These are phyloP conservation scores for Penicillium rolfsii DNA, from an alignment of 2,329 filamentous ascomycete species.

Conservation along the genomic window DNA sequence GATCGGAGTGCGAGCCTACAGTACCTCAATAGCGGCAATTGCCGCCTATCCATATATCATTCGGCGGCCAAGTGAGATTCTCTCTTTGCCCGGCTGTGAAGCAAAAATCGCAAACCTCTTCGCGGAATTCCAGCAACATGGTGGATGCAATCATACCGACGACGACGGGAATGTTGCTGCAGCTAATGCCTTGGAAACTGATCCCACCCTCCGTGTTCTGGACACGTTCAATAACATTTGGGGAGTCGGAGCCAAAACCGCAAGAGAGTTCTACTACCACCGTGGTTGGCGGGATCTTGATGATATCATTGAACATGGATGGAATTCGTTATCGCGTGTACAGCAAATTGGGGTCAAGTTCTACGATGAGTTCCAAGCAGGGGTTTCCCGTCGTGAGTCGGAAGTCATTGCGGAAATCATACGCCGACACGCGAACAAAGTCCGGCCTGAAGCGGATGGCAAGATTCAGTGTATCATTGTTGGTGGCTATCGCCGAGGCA, in stretches of 20 bases:
- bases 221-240: constrained; percentile 80
- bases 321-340: constrained; percentile 72
- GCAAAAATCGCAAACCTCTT: constrained; percentile 77
- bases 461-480: constrained; percentile 68
- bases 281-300: constrained; percentile 81
- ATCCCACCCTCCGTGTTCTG: constrained; percentile 67
- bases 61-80: constrained; percentile 48
- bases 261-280: constrained; percentile 76
- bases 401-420: constrained; percentile 68
- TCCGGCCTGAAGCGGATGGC: constrained; percentile 54
- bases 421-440: constrained; percentile 65
- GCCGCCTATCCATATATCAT: constrained; percentile 74
- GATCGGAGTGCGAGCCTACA: constrained; percentile 83
- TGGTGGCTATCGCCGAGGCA: constrained; percentile 81
- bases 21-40: constrained; percentile 79
- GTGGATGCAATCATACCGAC: constrained; percentile 31
- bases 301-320: constrained; percentile 82
- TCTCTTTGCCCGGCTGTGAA: constrained; percentile 75
- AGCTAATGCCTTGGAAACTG: constrained; percentile 64
- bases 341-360: constrained; percentile 95
- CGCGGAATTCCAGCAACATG: constrained; percentile 67
- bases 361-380: constrained; percentile 78
- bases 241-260: constrained; percentile 85
- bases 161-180: constrained; percentile 63
- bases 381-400: constrained; percentile 74